phyloP scores from a whole-genome alignment of 1,139 yeast species.

The Nadsonia starkeyi-henricii region DNA sequence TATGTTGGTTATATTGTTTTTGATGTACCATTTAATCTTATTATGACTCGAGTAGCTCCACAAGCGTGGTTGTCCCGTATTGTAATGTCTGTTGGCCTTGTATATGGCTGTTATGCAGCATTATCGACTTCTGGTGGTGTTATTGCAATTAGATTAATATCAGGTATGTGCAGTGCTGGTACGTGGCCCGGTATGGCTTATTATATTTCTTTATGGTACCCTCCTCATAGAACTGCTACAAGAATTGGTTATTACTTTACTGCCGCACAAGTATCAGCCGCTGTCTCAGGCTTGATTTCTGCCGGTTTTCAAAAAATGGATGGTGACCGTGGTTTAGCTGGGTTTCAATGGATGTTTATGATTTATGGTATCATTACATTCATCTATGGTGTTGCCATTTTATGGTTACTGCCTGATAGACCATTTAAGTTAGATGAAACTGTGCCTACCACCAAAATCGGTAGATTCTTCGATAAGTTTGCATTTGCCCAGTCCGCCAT shows the following conservation, averaged over 20 bases:
- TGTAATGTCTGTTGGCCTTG: constrained; percentile 62
- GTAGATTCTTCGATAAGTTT: constrained; percentile 13
- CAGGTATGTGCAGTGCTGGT: constrained; percentile 79
- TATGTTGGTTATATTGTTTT: constrained; percentile 74
- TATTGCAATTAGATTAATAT: constrained; percentile 56
- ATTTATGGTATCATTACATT: constrained; percentile 66
- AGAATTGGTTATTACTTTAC: constrained; percentile 83
- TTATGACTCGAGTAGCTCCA: constrained; percentile 74
- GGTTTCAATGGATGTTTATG: constrained; percentile 83
- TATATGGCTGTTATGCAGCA: constrained; percentile 59
- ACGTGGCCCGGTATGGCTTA: constrained; percentile 91
- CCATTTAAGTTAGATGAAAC: constrained; percentile 18
- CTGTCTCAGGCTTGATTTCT: constrained; percentile 71
- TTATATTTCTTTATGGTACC: constrained; percentile 76
- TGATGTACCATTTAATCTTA: constrained; percentile 77
- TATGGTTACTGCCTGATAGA: constrained; percentile 84
- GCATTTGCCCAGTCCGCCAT: constrained; percentile 32
- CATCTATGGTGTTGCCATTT: constrained; percentile 44
- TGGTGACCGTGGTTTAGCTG: constrained; percentile 51
- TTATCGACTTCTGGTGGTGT: constrained; percentile 42
- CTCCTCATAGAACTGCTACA: constrained; percentile 59
- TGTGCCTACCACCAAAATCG: neutral
- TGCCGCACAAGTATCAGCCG: constrained; percentile 80
- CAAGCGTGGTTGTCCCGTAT: constrained; percentile 78
- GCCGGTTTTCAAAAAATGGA: constrained; percentile 79